Base-by-base conservation (phyloP, 2,329 filamentous ascomycete species). In the Trichoderma atroviride region DNA sequence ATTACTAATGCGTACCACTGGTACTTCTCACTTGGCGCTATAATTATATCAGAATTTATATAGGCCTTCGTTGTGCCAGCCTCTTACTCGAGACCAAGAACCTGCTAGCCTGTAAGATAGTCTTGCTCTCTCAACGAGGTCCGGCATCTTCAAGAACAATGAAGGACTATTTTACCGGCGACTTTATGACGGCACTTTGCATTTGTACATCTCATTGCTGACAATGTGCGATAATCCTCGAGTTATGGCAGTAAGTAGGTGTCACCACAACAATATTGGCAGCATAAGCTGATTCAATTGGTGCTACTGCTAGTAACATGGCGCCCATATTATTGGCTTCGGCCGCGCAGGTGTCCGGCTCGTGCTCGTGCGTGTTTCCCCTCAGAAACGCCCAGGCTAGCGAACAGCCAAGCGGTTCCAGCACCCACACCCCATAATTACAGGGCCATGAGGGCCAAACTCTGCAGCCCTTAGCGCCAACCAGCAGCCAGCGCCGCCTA, bases 391-490 rank as follows among this genome's bases (percentile, higher is more conserved):
- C 43, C 22, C 29, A 56, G 16, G 50, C 50, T 56, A 64, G 52
- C 61, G 22, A 64, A 40, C n/a, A 31, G 61, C 47, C 47, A 50
- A 24, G n/a, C 19, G 47, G 47, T 50, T 52, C 40, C 52, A 53
- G 61, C 61, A 40, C 37, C 40, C 35, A 47, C 61, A n/a, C 63
- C 63, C 63, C 63, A 66, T 66, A 66, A 66, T 57, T 66, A 66
- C 63, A 66, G 63, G 63, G 63, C 63, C 53, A 35, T 16, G 29
- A 50, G n/a, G 43, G 10, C 43, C 50, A 64, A 64, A 55, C 61
- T 64, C 33, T 52, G n/a, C 55, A 35, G 27, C 31, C 35, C 14
- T 58, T 66, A 59, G 53, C 63, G 63, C 63, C 53, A 35, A 14
- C 33, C 57, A 43, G n/a, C 35, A 59, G 13, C 22, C 22, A 59